Percentiles rank a stretch among this genome's conserved stretches.
Evolutionary conservation across 78 protist genomes (phyloP).

Genomic region (Capsaspora owczarzaki): DNA sequence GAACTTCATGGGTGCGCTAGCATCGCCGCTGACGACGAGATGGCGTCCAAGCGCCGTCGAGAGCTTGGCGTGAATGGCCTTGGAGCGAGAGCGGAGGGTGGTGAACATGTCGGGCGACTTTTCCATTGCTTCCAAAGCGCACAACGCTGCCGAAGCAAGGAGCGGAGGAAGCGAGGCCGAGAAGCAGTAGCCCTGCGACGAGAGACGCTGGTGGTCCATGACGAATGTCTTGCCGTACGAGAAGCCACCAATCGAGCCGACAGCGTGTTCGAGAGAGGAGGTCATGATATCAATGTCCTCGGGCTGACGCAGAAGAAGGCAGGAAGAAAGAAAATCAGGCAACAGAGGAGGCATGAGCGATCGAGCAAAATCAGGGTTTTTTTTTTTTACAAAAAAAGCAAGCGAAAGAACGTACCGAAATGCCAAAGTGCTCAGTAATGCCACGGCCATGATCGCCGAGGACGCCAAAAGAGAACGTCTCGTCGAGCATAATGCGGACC

Average conservation of each 20-base stretch:
- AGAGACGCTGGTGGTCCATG: conserved; percentile 67
- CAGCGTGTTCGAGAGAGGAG: conserved; percentile 44
- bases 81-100: background rate
- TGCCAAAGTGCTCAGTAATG: conserved; percentile 58
- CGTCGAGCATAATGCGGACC: conserved; percentile 82
- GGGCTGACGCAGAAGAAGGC: background rate
- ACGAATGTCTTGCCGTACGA: conserved; percentile 41
- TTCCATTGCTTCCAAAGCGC: conserved; percentile 34
- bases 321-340: background rate
- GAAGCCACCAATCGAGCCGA: conserved; percentile 65
- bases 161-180: conserved; percentile 87
- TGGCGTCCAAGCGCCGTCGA: background rate
- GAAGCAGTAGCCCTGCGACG: conserved; percentile 81
- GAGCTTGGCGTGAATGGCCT: background rate
- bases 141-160: conserved; percentile 43
- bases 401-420: conserved; percentile 12
- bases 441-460: conserved; percentile 90
- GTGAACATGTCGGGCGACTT: background rate
- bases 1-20: background rate
- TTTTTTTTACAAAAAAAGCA: background rate
- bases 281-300: conserved; percentile 28
- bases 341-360: background rate
- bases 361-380: background rate
- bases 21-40: background rate
- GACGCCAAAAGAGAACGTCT: conserved; percentile 75